phyloP scores from a whole-genome alignment of 331 rosid genomes.

The Malus hybrid region DNA sequence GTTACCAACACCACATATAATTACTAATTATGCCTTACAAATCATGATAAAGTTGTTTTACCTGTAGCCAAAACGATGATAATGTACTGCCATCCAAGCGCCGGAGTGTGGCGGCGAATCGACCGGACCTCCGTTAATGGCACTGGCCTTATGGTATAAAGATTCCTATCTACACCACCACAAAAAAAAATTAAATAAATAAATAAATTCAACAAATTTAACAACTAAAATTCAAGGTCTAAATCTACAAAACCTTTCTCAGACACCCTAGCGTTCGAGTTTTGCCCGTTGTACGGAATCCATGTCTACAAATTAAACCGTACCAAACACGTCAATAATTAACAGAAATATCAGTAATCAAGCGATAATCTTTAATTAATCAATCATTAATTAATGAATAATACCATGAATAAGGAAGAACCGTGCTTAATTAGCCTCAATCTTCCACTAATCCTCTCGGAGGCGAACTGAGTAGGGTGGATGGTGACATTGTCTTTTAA shows the following conservation, averaged over 20 bases:
- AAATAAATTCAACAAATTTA: slow-evolving; percentile 9
- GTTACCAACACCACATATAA: neutral
- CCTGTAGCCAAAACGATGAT: slow-evolving; percentile 83
- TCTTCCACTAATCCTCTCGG: slow-evolving; percentile 85
- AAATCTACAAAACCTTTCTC: slow-evolving; percentile 55
- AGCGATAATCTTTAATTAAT: neutral
- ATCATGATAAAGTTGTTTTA: slow-evolving; percentile 8
- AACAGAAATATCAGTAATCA: neutral
- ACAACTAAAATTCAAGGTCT: neutral
- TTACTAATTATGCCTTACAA: neutral
- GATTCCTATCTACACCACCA: slow-evolving; percentile 57
- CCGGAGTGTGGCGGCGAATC: slow-evolving; percentile 78
- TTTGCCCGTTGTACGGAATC: slow-evolving; percentile 77
- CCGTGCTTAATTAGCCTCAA: slow-evolving; percentile 76
- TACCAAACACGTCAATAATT: neutral
- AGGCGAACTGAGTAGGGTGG: slow-evolving; percentile 78
- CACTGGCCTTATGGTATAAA: slow-evolving; percentile 77
- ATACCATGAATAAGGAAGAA: slow-evolving; percentile 68
- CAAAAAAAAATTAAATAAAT: neutral
- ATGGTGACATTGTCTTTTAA: slow-evolving; percentile 79
- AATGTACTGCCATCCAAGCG: slow-evolving; percentile 90
- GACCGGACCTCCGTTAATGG: slow-evolving; percentile 84
- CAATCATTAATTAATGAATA: neutral
- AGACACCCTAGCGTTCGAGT: slow-evolving; percentile 52
- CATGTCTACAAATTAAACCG: slow-evolving; percentile 52